Percentiles rank a stretch among this genome's conserved stretches.
phyloP scores from a whole-genome alignment of 768 basidiomycete species.

The Pulveroboletus sp. region DNA sequence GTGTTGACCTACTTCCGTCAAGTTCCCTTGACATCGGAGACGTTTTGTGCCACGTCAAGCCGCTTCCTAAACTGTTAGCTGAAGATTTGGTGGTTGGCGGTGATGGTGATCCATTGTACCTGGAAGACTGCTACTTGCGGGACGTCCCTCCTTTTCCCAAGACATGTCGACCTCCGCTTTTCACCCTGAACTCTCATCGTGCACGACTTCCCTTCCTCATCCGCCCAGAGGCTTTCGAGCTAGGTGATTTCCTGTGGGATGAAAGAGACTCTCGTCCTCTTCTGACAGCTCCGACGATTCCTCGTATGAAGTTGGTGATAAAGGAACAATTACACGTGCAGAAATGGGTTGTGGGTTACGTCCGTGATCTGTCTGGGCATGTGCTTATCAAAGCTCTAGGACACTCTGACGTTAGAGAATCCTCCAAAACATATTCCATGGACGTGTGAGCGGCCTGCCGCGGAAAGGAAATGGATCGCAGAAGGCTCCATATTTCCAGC shows the following conservation, averaged over 20 bases:
- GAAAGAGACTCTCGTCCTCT: constrained; percentile 14
- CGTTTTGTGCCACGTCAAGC: constrained; percentile 10
- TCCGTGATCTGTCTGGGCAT: background rate
- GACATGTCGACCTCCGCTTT: constrained; percentile 24
- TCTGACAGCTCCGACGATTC: constrained; percentile 31
- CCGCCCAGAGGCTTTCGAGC: constrained; percentile 17
- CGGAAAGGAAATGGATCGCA: constrained; percentile 25
- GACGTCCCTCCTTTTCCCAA: constrained; percentile 31
- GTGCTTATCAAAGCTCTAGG: constrained; percentile 15
- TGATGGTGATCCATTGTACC: constrained; percentile 4
- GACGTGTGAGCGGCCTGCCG: constrained; percentile 19
- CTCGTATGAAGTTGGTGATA: constrained; percentile 34
- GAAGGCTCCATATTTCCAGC: constrained; percentile 29
- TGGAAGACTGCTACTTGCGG: constrained; percentile 15
- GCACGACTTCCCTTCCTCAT: constrained; percentile 22
- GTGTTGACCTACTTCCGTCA: constrained; percentile 15
- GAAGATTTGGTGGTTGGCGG: constrained; percentile 17
- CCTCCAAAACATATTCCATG: constrained; percentile 30
- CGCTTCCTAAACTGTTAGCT: constrained; percentile 19
- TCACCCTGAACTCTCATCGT: constrained; percentile 22
- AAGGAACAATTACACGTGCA: constrained; percentile 32
- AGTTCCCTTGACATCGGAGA: constrained; percentile 27
- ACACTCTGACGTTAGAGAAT: constrained; percentile 13
- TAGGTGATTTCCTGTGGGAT: constrained; percentile 15
- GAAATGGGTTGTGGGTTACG: constrained; percentile 32